A percentile compares a stretch with the other conserved stretches of the same genome.
These are phyloP conservation scores for Musa itinerans DNA, from an alignment of 176 grass and related monocot genomes.

Conservation along the genomic window DNA sequence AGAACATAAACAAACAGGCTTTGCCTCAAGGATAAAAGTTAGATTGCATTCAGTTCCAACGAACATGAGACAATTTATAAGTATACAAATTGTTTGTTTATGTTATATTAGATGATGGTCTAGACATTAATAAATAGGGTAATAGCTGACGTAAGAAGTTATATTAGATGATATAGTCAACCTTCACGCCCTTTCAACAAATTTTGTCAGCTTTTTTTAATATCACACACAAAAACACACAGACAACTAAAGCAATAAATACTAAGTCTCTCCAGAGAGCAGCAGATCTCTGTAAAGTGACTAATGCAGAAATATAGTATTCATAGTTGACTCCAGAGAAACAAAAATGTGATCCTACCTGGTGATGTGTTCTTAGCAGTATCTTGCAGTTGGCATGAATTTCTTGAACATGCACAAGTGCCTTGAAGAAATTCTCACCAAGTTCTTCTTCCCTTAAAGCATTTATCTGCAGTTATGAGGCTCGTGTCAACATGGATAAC, in stretches of 20 bases:
- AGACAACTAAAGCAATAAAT: neutral
- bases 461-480: conserved; percentile 55
- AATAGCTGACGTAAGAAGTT: neutral
- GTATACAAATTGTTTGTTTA: no score
- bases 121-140: neutral
- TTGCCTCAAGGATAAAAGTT: no score
- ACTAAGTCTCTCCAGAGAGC: neutral
- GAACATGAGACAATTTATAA: no score
- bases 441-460: conserved; percentile 82
- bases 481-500: conserved; percentile 4
- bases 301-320: neutral
- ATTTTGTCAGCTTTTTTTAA: neutral
- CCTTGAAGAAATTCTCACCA: conserved; percentile 93
- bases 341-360: conserved; percentile 31
- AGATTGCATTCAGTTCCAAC: no score
- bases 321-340: neutral
- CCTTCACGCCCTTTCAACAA: neutral
- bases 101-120: no score
- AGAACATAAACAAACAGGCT: no score
- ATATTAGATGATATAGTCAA: neutral
- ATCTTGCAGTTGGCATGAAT: conserved; percentile 98
- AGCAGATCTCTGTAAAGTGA: neutral
- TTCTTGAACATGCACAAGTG: conserved; percentile 90
- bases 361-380: conserved; percentile 89
- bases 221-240: neutral